Evolutionary conservation across 805 yeast species (phyloP), one percentile per base, ranked within the genome.

Genomic region (Barnettozyma siamensis): DNA sequence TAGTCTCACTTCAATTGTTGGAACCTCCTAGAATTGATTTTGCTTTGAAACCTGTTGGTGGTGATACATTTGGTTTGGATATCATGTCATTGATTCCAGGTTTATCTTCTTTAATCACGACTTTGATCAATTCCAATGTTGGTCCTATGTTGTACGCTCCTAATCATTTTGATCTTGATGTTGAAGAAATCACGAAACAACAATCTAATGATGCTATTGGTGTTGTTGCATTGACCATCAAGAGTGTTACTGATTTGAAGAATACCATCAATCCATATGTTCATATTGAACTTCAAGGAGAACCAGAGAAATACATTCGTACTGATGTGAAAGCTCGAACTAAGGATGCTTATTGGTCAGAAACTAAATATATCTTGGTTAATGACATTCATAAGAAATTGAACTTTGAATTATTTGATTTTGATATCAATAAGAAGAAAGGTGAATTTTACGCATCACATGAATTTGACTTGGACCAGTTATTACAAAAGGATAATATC

Each of bases 41-140:
- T 59, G 82, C 79, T 17, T 73, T 85, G 67, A 85, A 85, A 58
- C 95, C 95, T 9, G 83, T 85, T 40, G 93, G 93, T 59, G 93
- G 94, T 65, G 91, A 85, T 58, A 80, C 89, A n/a, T 72, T 85
- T 45, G 95, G 95, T 46, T 57, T 85, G 33, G 95, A 85, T 64
- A 75, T 85, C 51, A 85, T 85, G 94, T 79, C 89, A 3, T 71
- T 84, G 51, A 73, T 85, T 48, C 95, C 95, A 4, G 93, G 93
- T 47, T 74, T 85, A 56, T 73, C 86, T 19, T 67, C 78, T 3
- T 79, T 84, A 55, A 88, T 85, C 40, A 83, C 80, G 47, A 70
- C 73, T 18, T 69, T 81, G 59, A 77, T 85, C 55, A 83, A 85
- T 60, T 65, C 84, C 37, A 81, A 66, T 49, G 77, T 80, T 53